A percentile compares a stretch with the other conserved stretches of the same genome.
Conservation (phyloP, 129 eudicot species). For the Tagetes erecta region DNA sequence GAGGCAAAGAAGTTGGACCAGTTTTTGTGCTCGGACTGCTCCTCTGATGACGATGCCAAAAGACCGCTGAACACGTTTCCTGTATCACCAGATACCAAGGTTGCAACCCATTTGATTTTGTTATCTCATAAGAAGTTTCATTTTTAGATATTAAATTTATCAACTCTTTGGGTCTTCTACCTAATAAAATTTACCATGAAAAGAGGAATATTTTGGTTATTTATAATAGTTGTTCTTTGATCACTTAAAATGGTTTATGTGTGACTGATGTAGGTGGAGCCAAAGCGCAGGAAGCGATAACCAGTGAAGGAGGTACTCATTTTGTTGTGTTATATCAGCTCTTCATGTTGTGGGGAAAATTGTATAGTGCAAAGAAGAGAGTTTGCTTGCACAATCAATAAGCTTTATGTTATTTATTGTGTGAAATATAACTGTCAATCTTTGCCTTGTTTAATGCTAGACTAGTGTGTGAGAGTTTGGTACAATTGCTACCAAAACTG, state of each 20-base stretch:
- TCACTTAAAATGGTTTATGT: background rate
- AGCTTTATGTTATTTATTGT: constrained; percentile 42
- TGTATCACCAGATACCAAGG: constrained; percentile 69
- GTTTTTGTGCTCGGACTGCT: constrained; percentile 84
- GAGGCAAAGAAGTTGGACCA: constrained; percentile 89
- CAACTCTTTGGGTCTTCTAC: background rate
- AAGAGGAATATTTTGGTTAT: background rate
- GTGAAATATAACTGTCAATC: constrained; percentile 31
- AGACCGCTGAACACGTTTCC: constrained; percentile 63
- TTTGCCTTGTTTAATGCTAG: constrained; percentile 35
- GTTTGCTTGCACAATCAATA: constrained; percentile 41
- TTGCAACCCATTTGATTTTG: constrained; percentile 28
- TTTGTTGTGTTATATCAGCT: constrained; percentile 44
- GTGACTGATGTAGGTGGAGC: constrained; percentile 53
- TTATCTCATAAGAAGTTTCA: background rate
- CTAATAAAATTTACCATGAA: background rate
- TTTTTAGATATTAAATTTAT: background rate
- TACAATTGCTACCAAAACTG: constrained; percentile 25
- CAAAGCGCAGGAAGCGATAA: constrained; percentile 78
- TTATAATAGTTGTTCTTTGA: background rate
- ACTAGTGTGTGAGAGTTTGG: constrained; percentile 29
- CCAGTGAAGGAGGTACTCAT: constrained; percentile 39
- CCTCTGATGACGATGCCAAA: constrained; percentile 71
- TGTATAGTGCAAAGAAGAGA: constrained; percentile 67
- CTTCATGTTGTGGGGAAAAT: constrained; percentile 42